Evolutionary conservation across 2,329 filamentous ascomycete species (phyloP).

Genomic region (Fusarium piperis): DNA sequence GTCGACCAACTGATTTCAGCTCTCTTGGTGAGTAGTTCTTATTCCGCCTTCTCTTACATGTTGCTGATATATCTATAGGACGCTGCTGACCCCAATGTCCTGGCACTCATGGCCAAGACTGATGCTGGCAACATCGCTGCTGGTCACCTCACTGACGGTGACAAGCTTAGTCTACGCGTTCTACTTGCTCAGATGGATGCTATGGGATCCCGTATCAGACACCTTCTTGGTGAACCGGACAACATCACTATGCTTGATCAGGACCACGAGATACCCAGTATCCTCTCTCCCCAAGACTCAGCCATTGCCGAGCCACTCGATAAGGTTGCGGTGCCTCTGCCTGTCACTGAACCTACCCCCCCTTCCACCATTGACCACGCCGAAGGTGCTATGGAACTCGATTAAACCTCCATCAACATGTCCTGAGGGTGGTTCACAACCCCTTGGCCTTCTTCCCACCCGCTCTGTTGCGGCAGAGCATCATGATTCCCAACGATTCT

Average conservation of each 20-base stretch:
- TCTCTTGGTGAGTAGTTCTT: conserved; percentile 66
- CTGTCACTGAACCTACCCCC: conserved; percentile 52
- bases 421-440: background rate
- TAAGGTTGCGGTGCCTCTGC: conserved; percentile 44
- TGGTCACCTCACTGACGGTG: conserved; percentile 52
- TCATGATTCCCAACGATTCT: conserved; percentile 11
- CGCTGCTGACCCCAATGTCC: conserved; percentile 55
- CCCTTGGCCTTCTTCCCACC: background rate
- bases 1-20: conserved; percentile 66
- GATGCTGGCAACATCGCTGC: conserved; percentile 55
- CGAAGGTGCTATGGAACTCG: conserved; percentile 53
- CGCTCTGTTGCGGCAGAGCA: background rate
- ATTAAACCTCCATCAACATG: conserved; percentile 36
- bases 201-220: conserved; percentile 54
- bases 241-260: conserved; percentile 33
- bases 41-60: background rate
- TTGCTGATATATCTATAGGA: conserved; percentile 47
- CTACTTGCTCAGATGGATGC: conserved; percentile 60
- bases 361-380: conserved; percentile 53
- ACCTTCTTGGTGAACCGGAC: conserved; percentile 49
- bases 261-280: conserved; percentile 38
- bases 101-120: conserved; percentile 60
- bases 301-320: conserved; percentile 43
- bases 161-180: conserved; percentile 57
- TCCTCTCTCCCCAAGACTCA: conserved; percentile 42